These are phyloP conservation scores for Waitea zeae DNA, from an alignment of 1,284 basidiomycete species.

Conservation along the genomic window DNA sequence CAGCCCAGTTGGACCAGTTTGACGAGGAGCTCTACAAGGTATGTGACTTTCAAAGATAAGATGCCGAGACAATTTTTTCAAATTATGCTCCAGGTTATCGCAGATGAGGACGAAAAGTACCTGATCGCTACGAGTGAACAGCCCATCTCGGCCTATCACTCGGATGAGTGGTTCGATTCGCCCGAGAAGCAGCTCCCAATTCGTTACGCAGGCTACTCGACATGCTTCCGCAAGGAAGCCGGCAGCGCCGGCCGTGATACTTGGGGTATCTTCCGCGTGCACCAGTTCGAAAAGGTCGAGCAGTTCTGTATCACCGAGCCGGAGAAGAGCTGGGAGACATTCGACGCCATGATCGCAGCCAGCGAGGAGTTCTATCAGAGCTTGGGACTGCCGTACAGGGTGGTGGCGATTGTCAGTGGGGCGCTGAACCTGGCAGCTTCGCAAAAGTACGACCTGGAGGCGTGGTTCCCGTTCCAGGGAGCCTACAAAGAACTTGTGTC, in stretches of 20 bases:
- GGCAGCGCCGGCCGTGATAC: conserved; percentile 95
- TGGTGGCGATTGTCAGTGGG: conserved; percentile 93
- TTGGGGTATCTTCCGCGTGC: conserved; percentile 99
- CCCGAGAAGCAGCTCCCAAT: conserved; percentile 85
- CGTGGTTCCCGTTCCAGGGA: conserved; percentile 98
- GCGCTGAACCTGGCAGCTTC: conserved; percentile 93
- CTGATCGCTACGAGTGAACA: conserved; percentile 98
- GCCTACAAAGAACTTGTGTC: conserved; percentile 92
- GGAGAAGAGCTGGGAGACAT: conserved; percentile 85
- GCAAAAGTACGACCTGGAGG: conserved; percentile 96
- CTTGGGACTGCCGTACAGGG: conserved; percentile 78
- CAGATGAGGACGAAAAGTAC: conserved; percentile 96
- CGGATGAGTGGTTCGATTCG: conserved; percentile 94
- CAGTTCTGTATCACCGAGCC: conserved; percentile 94
- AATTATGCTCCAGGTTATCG: conserved; percentile 43
- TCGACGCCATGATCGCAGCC: conserved; percentile 81
- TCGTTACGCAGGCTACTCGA: conserved; percentile 71
- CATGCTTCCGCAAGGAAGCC: conserved; percentile 99
- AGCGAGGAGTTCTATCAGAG: conserved; percentile 95
- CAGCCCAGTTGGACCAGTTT: conserved; percentile 94
- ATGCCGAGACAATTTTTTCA: background rate
- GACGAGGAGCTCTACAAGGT: conserved; percentile 98
- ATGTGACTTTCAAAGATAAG: conserved; percentile 4
- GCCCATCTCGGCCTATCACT: conserved; percentile 90
- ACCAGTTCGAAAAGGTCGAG: conserved; percentile 99